Evolutionary conservation across 1,284 basidiomycete genomes (phyloP).

Genomic region (Blastosporella zonata): DNA sequence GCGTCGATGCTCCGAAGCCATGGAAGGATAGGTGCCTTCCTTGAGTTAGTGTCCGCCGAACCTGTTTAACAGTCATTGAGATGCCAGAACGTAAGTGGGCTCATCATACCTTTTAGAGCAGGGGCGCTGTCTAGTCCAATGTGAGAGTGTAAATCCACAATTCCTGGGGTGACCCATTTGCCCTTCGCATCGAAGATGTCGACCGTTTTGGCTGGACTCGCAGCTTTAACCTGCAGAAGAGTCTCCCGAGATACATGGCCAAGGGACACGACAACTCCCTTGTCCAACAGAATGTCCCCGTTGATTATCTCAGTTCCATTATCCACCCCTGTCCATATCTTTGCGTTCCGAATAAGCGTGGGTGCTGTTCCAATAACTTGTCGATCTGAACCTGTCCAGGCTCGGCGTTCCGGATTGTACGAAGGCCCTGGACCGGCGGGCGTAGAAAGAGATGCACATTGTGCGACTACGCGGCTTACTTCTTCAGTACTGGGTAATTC

Average conservation of each 20-base stretch:
- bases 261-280: constrained; percentile 53
- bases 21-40: constrained; percentile 44
- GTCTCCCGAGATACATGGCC: constrained; percentile 39
- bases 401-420: constrained; percentile 8
- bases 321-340: constrained; percentile 75
- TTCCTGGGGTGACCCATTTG: constrained; percentile 64
- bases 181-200: constrained; percentile 38
- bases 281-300: constrained; percentile 56
- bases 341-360: constrained; percentile 73
- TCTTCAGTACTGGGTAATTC: neutral
- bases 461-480: neutral
- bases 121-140: constrained; percentile 64
- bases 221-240: constrained; percentile 20
- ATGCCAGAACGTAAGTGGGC: neutral
- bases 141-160: constrained; percentile 78
- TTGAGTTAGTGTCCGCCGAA: constrained; percentile 47
- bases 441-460: constrained; percentile 14
- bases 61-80: constrained; percentile 28
- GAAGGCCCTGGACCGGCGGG: constrained; percentile 14
- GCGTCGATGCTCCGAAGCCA: constrained; percentile 47
- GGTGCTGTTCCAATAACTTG: constrained; percentile 62
- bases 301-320: constrained; percentile 62
- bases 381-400: constrained; percentile 53
- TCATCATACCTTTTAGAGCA: constrained; percentile 27
- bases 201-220: constrained; percentile 23